Percentiles rank a stretch among this genome's conserved stretches.
Evolutionary conservation across 768 basidiomycete species (phyloP).

Genomic region (Suillus fuscotomentosus): DNA sequence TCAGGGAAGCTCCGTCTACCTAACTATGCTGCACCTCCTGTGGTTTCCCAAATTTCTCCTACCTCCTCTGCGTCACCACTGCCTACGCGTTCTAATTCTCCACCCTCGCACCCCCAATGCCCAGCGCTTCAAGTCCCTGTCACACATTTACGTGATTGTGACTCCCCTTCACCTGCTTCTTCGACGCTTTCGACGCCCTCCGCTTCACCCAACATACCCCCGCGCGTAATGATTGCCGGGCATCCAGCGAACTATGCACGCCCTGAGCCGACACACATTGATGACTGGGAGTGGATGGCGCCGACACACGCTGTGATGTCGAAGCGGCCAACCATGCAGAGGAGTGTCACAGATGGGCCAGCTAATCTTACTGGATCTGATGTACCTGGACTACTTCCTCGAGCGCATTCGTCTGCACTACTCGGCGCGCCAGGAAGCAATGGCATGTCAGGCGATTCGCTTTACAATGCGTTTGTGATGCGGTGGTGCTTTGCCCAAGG

Average conservation of each 20-base stretch:
- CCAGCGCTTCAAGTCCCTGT: not conserved
- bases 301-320: not conserved
- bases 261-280: conserved; percentile 3
- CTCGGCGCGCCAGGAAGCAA: conserved; percentile 8
- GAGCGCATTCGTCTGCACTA: not conserved
- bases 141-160: conserved; percentile 10
- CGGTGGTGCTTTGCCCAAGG: conserved; percentile 70
- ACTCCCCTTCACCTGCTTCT: conserved; percentile 22
- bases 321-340: conserved; percentile 1
- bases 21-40: conserved; percentile 34
- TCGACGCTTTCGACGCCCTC: conserved; percentile 27
- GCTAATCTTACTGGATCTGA: not conserved
- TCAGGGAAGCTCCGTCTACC: conserved; percentile 26
- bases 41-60: not conserved
- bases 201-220: conserved; percentile 18
- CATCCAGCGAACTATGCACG: conserved; percentile 18
- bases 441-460: conserved; percentile 24
- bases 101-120: not conserved
- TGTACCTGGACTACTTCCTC: conserved; percentile 23
- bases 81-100: not conserved
- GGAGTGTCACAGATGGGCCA: conserved; percentile 12
- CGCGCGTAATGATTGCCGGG: conserved; percentile 25
- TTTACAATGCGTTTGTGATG: conserved; percentile 59
- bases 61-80: conserved; percentile 1
- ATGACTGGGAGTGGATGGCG: conserved; percentile 25